These are phyloP conservation scores for Prunus fruticosa DNA, from an alignment of 306 rosid species.

Conservation along the genomic window DNA sequence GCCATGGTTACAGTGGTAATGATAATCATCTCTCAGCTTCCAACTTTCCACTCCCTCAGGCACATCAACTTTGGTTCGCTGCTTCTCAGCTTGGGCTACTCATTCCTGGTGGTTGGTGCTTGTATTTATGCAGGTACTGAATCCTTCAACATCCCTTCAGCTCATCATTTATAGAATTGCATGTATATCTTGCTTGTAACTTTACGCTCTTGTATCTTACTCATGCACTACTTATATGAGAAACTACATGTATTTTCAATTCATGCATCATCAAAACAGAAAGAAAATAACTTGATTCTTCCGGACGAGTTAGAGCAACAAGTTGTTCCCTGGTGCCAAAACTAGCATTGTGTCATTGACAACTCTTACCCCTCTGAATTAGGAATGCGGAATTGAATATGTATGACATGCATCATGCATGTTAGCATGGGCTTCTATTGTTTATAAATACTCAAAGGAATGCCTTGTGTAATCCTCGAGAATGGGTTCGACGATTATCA, in stretches of 20 bases:
- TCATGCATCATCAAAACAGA: background rate
- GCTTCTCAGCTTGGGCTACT: constrained; percentile 76
- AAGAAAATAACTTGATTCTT: background rate
- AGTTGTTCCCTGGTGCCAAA: background rate
- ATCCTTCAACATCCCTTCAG: background rate
- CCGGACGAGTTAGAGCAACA: background rate
- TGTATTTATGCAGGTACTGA: constrained; percentile 67
- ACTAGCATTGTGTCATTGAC: background rate
- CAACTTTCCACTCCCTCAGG: constrained; percentile 84
- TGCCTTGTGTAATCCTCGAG: too few species aligned
- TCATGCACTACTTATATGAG: too few species aligned
- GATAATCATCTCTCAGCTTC: constrained; percentile 83
- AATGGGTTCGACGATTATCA: too few species aligned
- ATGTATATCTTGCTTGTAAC: background rate
- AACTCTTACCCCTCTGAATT: background rate
- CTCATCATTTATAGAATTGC: background rate
- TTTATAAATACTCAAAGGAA: too few species aligned
- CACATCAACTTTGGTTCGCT: constrained; percentile 72
- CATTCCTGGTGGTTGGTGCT: constrained; percentile 65
- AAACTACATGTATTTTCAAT: too few species aligned
- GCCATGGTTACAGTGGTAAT: constrained; percentile 87
- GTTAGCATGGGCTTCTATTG: too few species aligned
- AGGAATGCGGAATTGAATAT: background rate
- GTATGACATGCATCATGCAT: background rate
- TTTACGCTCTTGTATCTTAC: background rate